Evolutionary conservation across 2,329 filamentous ascomycete genomes (phyloP).

Genomic region (Aureobasidium sp.): DNA sequence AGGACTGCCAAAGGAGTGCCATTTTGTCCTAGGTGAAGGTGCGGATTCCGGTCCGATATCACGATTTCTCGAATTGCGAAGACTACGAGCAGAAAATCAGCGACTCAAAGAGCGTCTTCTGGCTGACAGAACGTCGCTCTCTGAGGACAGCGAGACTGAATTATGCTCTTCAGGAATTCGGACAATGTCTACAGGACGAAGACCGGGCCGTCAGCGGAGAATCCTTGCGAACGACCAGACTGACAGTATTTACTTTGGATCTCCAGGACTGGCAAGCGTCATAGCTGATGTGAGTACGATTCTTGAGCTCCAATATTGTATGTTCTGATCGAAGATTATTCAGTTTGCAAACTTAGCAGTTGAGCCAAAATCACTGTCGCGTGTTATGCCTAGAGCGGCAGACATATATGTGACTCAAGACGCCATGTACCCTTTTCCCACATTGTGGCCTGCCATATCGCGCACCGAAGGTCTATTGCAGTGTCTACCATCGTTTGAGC

Average conservation of each 20-base stretch:
- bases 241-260: slow-evolving; percentile 56
- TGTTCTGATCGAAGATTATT: too few species aligned
- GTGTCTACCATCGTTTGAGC: slow-evolving; percentile 42
- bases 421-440: slow-evolving; percentile 49
- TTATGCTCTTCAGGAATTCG: slow-evolving; percentile 29
- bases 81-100: slow-evolving; percentile 50
- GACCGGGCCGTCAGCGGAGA: slow-evolving; percentile 35
- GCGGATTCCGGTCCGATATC: slow-evolving; percentile 52
- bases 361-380: slow-evolving; percentile 45
- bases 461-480: slow-evolving; percentile 40
- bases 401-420: slow-evolving; percentile 46
- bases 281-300: slow-evolving; percentile 46
- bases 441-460: slow-evolving; percentile 42
- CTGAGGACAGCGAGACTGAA: slow-evolving; percentile 43
- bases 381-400: slow-evolving; percentile 45
- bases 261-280: slow-evolving; percentile 53
- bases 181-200: slow-evolving; percentile 29
- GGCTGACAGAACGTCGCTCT: slow-evolving; percentile 29
- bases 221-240: slow-evolving; percentile 45
- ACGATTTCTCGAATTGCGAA: slow-evolving; percentile 53
- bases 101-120: slow-evolving; percentile 48
- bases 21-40: slow-evolving; percentile 50
- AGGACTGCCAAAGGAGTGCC: slow-evolving; percentile 52
- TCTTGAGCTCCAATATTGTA: too few species aligned
- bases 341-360: slow-evolving; percentile 51